Conservation (phyloP, 768 basidiomycete species). For the Tubosaeta brunneosetosa region DNA sequence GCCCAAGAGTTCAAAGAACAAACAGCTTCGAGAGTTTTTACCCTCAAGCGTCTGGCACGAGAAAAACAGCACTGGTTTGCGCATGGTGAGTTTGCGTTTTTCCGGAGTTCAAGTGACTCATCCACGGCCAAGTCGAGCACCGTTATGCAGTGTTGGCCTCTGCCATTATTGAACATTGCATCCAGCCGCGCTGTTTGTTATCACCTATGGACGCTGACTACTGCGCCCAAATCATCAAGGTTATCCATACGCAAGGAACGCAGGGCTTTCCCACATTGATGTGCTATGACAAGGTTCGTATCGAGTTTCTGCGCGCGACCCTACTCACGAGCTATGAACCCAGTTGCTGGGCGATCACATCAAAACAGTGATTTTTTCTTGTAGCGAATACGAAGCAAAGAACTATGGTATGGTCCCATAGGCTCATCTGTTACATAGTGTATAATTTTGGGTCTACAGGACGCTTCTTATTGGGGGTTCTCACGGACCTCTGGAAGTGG, state of each 20-base stretch:
- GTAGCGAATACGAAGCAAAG: slow-evolving; percentile 92
- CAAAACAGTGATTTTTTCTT: slow-evolving; percentile 81
- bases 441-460: slow-evolving; percentile 40
- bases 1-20: slow-evolving; percentile 74
- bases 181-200: slow-evolving; percentile 87
- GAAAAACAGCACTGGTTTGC: slow-evolving; percentile 86
- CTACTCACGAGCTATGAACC: slow-evolving; percentile 3
- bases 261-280: slow-evolving; percentile 81
- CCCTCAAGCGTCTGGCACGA: slow-evolving; percentile 67
- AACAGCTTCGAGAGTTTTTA: slow-evolving; percentile 63
- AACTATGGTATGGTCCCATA: slow-evolving; percentile 68
- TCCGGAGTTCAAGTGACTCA: slow-evolving; percentile 4
- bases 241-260: slow-evolving; percentile 85
- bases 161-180: slow-evolving; percentile 81
- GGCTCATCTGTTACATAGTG: not conserved
- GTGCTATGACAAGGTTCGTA: slow-evolving; percentile 74
- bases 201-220: slow-evolving; percentile 97
- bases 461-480: slow-evolving; percentile 77
- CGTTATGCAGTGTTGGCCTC: slow-evolving; percentile 47
- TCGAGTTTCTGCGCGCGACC: not conserved
- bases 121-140: slow-evolving; percentile 24
- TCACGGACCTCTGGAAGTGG: slow-evolving; percentile 80
- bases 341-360: slow-evolving; percentile 84
- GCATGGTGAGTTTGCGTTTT: slow-evolving; percentile 38
- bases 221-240: slow-evolving; percentile 85